Conservation (phyloP, 495 filamentous ascomycete genomes). For the Penicillium canescens region DNA sequence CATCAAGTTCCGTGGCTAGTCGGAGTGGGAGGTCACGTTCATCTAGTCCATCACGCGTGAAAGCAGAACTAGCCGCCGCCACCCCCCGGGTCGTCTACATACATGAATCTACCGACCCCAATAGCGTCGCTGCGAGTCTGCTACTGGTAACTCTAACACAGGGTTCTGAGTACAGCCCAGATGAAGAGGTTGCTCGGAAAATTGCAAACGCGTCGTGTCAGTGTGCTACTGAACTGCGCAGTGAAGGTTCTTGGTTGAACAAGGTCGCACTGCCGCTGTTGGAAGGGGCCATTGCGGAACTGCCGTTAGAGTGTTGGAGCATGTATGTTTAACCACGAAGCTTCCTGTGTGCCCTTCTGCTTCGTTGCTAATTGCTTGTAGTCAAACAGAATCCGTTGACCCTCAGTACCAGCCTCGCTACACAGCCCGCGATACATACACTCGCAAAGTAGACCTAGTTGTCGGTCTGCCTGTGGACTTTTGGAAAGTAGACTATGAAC, state of each 20-base stretch:
- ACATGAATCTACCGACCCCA: background rate
- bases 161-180: background rate
- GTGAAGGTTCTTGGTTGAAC: background rate
- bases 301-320: constrained; percentile 3
- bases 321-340: background rate
- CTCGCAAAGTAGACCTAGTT: background rate
- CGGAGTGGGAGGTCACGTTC: background rate
- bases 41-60: constrained; percentile 1
- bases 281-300: background rate
- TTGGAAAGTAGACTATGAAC: constrained; percentile 1
- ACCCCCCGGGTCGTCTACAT: background rate
- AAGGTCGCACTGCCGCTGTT: background rate
- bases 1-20: background rate
- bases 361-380: background rate
- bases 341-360: background rate
- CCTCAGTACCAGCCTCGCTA: background rate
- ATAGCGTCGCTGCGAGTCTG: background rate
- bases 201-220: background rate
- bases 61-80: constrained; percentile 1
- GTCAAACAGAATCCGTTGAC: constrained; percentile 2
- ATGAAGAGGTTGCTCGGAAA: background rate
- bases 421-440: background rate
- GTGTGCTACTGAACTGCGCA: constrained; percentile 1
- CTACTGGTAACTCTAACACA: background rate
- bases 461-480: background rate